Base-by-base conservation (phyloP, 2,329 filamentous ascomycete genomes). In the Thermomyces lanuginosus region DNA sequence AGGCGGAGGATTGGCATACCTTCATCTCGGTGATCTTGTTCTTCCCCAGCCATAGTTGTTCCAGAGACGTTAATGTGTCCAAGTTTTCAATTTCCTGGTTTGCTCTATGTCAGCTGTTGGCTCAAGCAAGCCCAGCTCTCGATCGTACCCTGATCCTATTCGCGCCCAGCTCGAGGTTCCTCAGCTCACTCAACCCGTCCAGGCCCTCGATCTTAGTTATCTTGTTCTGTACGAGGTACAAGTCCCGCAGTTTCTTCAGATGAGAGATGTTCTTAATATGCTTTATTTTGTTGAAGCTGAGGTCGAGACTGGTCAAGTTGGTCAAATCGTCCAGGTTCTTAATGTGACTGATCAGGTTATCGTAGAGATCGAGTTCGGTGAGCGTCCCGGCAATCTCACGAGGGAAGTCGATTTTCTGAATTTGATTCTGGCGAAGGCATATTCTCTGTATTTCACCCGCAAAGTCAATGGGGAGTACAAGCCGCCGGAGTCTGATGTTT, bases 281-380 rank as follows among this genome's bases (percentile, higher is more conserved):
- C 53, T 92, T 93, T 60, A 98, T 86, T 62, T 95, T 95, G 63
- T 98, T 98, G 69, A 93, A 98, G 52, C 80, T 91, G 27, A 98
- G 64, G 49, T 98, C 89, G 29, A 98, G 69, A 30, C 62, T 76
- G 4, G 69, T 81, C 28, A 98, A 67, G 34, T 78, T 65, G 8
- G 65, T 70, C 31, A 93, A 69, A 23, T 71, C 63, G 28, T 93
- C 83, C 23, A 98, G 66, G 16, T 80, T 80, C 38, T 75, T 74
- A 53, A 93, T 72, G 52, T 92, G 83, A 7, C 73, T 70, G 42
- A 98, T 83, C 10, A 92, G 66, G 53, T 98, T 98, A 57, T 98
- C 89, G 60, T 98, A 98, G 33, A 98, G 67, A 44, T 98, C 89
- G 26, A 98, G 67, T 33, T 98, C 89, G 43, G 70, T 58, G 21